Conservation (phyloP, 805 yeast genomes). For the Cyberlindnera japonica region DNA sequence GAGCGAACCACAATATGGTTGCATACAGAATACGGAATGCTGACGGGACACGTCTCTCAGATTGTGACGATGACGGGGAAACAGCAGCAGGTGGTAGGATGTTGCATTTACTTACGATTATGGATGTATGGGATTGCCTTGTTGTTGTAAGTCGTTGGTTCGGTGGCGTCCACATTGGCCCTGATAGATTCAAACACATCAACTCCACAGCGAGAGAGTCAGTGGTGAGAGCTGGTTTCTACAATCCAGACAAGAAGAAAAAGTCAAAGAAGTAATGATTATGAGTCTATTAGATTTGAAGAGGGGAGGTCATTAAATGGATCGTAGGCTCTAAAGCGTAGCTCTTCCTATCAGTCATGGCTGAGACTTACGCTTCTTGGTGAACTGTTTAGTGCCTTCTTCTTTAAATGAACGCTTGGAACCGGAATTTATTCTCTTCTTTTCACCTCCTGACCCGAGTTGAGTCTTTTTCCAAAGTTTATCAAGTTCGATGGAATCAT, state of each 20-base stretch:
- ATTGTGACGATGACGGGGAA: slow-evolving; percentile 97
- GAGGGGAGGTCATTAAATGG: neutral
- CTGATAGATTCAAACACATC: slow-evolving; percentile 92
- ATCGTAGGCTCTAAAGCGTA: neutral
- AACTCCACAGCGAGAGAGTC: slow-evolving; percentile 88
- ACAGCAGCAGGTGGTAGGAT: slow-evolving; percentile 91
- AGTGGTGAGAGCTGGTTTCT: slow-evolving; percentile 58
- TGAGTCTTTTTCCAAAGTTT: slow-evolving; percentile 26
- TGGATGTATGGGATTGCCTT: slow-evolving; percentile 80
- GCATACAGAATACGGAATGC: slow-evolving; percentile 72
- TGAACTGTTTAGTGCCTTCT: slow-evolving; percentile 15
- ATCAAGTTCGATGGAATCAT: slow-evolving; percentile 12
- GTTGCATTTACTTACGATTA: slow-evolving; percentile 65
- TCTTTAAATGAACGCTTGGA: slow-evolving; percentile 13
- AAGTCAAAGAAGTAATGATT: slow-evolving; percentile 30
- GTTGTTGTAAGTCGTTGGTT: slow-evolving; percentile 84
- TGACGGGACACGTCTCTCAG: slow-evolving; percentile 60
- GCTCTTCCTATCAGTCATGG: slow-evolving; percentile 3
- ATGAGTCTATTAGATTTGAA: neutral
- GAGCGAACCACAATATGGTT: slow-evolving; percentile 76
- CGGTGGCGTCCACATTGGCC: slow-evolving; percentile 89
- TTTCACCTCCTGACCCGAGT: slow-evolving; percentile 12
- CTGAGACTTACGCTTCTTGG: slow-evolving; percentile 21
- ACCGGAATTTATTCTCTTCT: slow-evolving; percentile 10
- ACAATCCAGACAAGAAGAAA: slow-evolving; percentile 21